phyloP scores from a whole-genome alignment of 2,329 filamentous ascomycete genomes.

The Cryphonectria parasitica region DNA sequence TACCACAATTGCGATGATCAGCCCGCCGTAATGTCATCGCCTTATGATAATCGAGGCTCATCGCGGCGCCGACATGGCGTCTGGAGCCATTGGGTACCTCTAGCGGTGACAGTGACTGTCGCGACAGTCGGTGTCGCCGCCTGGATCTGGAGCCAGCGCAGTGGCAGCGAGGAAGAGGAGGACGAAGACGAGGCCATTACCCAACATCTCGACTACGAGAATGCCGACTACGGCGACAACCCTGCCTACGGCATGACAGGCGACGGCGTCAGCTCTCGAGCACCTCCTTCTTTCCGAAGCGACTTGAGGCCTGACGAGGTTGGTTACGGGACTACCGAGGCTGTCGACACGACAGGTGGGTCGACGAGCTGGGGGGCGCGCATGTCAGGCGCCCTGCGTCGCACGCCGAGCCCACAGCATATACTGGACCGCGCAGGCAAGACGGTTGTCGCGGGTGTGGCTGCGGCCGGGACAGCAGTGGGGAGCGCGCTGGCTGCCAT shows the following conservation, averaged over 20 bases:
- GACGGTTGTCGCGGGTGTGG: slow-evolving; percentile 78
- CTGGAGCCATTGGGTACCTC: slow-evolving; percentile 85
- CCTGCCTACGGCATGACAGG: slow-evolving; percentile 51
- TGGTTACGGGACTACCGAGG: slow-evolving; percentile 47
- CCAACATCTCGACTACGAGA: slow-evolving; percentile 54
- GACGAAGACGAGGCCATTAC: slow-evolving; percentile 55
- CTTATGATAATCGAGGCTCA: slow-evolving; percentile 63
- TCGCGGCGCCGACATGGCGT: slow-evolving; percentile 65
- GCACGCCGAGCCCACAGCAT: slow-evolving; percentile 86
- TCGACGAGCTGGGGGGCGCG: slow-evolving; percentile 70
- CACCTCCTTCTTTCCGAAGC: slow-evolving; percentile 44
- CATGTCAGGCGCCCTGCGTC: slow-evolving; percentile 78
- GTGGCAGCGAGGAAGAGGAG: slow-evolving; percentile 71
- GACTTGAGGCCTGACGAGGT: slow-evolving; percentile 43
- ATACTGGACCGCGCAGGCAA: slow-evolving; percentile 83
- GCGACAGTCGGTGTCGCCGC: slow-evolving; percentile 85
- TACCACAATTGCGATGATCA: slow-evolving; percentile 42
- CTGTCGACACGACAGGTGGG: slow-evolving; percentile 39
- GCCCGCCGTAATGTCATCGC: slow-evolving; percentile 57
- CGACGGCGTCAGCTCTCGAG: slow-evolving; percentile 40
- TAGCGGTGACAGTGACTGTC: slow-evolving; percentile 83
- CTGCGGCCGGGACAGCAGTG: slow-evolving; percentile 80
- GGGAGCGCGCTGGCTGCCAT: slow-evolving; percentile 83
- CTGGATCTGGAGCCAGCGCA: slow-evolving; percentile 92
- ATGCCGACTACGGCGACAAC: slow-evolving; percentile 54